These are phyloP conservation scores for Cercospora zeina DNA, from an alignment of 2,329 filamentous ascomycete genomes.

Conservation along the genomic window DNA sequence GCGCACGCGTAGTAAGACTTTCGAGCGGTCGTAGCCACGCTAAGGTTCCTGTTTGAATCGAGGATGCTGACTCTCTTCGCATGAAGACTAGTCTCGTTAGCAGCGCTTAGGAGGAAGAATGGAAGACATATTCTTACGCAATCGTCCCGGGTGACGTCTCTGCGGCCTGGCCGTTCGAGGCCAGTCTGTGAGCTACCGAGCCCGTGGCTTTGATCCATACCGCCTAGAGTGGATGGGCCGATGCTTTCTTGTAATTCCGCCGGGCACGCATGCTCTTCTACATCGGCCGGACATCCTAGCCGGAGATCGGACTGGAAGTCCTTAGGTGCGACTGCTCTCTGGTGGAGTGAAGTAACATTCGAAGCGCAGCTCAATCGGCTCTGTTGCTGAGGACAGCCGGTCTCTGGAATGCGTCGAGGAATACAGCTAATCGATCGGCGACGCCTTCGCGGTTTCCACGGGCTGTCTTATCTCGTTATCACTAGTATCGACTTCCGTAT, in stretches of 20 bases:
- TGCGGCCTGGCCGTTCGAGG: background rate
- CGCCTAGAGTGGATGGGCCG: background rate
- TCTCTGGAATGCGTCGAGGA: background rate
- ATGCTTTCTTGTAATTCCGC: background rate
- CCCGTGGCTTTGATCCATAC: background rate
- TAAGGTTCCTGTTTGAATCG: background rate
- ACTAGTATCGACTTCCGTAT: background rate
- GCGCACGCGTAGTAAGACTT: conserved; percentile 8
- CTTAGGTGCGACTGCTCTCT: background rate
- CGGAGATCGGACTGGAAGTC: background rate
- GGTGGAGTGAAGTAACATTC: background rate
- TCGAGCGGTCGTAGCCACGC: background rate
- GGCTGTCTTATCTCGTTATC: background rate
- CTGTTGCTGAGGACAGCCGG: background rate
- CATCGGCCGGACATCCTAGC: background rate
- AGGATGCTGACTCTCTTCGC: conserved; percentile 2
- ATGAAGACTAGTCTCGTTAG: conserved; percentile 8
- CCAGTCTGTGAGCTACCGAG: background rate
- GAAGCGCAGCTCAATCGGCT: background rate
- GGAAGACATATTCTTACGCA: background rate
- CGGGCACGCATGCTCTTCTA: background rate
- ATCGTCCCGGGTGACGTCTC: background rate
- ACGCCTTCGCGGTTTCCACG: background rate
- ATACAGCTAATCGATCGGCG: background rate
- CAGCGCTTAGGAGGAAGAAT: conserved; percentile 3